Percentiles rank a stretch among this genome's conserved stretches.
phyloP scores from a whole-genome alignment of 2,329 filamentous ascomycete species.

The Berkeleyomyces rouxiae region DNA sequence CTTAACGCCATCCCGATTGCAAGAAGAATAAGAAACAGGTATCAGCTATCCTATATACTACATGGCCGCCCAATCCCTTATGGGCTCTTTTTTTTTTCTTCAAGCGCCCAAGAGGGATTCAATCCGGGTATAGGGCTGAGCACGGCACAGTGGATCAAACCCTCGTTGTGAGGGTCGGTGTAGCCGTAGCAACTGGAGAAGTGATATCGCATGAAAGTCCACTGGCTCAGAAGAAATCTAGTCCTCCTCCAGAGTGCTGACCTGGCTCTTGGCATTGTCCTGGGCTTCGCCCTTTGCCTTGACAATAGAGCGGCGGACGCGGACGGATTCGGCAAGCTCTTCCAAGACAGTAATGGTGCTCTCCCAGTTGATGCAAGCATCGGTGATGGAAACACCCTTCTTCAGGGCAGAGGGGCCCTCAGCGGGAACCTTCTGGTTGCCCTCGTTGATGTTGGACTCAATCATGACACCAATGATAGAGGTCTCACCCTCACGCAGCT shows the following conservation, averaged over 20 bases:
- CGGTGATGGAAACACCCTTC: constrained; percentile 86
- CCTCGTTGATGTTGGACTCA: constrained; percentile 90
- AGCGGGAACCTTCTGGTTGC: constrained; percentile 70
- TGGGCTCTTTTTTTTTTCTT: background rate
- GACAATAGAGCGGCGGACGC: constrained; percentile 46
- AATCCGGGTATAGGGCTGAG: background rate
- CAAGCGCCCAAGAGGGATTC: background rate
- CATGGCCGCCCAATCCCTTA: background rate
- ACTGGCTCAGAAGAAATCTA: constrained; percentile 19
- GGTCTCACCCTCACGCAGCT: constrained; percentile 73
- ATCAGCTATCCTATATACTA: background rate
- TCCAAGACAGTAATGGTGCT: constrained; percentile 66
- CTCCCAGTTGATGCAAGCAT: constrained; percentile 93
- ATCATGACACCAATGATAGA: constrained; percentile 96
- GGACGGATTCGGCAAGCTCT: constrained; percentile 69
- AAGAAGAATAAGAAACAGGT: background rate
- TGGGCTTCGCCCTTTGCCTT: constrained; percentile 19
- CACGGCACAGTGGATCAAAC: background rate
- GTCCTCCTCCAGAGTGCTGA: constrained; percentile 36
- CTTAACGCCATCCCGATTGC: constrained; percentile 3
- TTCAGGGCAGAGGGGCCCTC: constrained; percentile 65
- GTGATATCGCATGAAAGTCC: background rate
- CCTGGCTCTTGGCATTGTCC: constrained; percentile 21
- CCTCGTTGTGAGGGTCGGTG: background rate
- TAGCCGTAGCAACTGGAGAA: background rate